Conservation (phyloP, 225 moss, liverwort and hornwort species). For the Physcomitrellopsis africana region DNA sequence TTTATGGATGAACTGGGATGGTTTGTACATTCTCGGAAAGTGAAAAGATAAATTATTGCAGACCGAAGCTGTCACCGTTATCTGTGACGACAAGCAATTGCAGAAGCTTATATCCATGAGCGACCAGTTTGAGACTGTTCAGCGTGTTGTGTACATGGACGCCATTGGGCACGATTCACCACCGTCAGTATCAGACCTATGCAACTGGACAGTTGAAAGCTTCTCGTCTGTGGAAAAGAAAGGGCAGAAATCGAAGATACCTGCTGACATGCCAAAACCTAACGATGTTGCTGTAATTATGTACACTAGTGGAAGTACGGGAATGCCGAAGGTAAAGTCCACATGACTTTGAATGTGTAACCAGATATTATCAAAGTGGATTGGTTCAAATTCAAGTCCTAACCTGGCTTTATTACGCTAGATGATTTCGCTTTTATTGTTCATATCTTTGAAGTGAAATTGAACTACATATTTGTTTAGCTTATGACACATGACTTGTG, state of each 20-base stretch:
- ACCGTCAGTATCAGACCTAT: constrained; percentile 46
- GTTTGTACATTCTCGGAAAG: constrained; percentile 21
- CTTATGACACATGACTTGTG: background rate
- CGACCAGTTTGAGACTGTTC: constrained; percentile 63
- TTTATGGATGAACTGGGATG: background rate
- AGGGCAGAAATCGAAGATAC: constrained; percentile 62
- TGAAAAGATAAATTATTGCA: constrained; percentile 42
- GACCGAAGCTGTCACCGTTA: constrained; percentile 84
- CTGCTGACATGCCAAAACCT: constrained; percentile 62
- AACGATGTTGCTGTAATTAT: constrained; percentile 89
- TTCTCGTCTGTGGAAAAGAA: constrained; percentile 70
- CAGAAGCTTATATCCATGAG: constrained; percentile 65
- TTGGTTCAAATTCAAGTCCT: background rate
- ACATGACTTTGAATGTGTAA: background rate
- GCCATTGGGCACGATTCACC: constrained; percentile 57
- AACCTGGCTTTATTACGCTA: background rate
- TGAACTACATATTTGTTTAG: too few relatives aligned
- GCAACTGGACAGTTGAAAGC: constrained; percentile 67
- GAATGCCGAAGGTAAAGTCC: constrained; percentile 79
- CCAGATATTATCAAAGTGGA: constrained; percentile 5
- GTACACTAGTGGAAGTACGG: constrained; percentile 99
- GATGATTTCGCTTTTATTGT: background rate
- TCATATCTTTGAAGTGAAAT: too few relatives aligned
- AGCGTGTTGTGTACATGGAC: constrained; percentile 79
- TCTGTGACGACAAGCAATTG: constrained; percentile 90